Evolutionary conservation across 371 early-diverging fungal species (phyloP).

Genomic region (Zychaea mexicana): DNA sequence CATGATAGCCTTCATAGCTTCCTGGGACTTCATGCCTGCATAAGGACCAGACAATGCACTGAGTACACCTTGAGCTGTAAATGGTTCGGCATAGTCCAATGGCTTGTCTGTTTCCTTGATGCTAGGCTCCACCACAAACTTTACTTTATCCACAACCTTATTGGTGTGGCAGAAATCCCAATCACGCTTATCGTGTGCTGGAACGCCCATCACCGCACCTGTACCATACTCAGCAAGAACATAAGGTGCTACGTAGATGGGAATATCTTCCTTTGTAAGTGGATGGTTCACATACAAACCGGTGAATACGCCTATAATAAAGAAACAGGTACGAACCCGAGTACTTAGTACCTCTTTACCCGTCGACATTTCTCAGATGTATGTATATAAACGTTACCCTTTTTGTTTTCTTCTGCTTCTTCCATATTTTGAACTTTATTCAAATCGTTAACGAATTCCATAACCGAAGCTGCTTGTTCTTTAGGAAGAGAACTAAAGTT

Average conservation of each 20-base stretch:
- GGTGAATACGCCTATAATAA: constrained; percentile 63
- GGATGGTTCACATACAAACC: constrained; percentile 75
- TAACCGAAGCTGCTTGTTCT: constrained; percentile 48
- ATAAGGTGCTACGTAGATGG: constrained; percentile 79
- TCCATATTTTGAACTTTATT: constrained; percentile 50
- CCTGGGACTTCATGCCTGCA: constrained; percentile 57
- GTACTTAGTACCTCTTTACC: not conserved
- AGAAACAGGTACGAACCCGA: no score
- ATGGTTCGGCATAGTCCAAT: constrained; percentile 26
- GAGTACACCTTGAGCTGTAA: constrained; percentile 62
- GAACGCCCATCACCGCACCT: constrained; percentile 90
- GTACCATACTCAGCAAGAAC: constrained; percentile 83
- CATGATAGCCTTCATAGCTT: constrained; percentile 63
- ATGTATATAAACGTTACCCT: constrained; percentile 25
- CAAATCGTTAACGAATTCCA: constrained; percentile 54
- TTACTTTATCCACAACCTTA: constrained; percentile 34
- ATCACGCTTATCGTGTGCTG: constrained; percentile 83
- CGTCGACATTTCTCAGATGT: not conserved
- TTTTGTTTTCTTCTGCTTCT: constrained; percentile 48
- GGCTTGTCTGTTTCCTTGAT: constrained; percentile 28
- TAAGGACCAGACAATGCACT: constrained; percentile 57
- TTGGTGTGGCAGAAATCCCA: constrained; percentile 67
- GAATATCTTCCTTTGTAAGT: constrained; percentile 60
- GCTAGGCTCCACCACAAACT: constrained; percentile 54
- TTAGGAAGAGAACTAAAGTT: constrained; percentile 43